Evolutionary conservation across 257 asterid genomes (phyloP).

Genomic region (Solanum virginianum): DNA sequence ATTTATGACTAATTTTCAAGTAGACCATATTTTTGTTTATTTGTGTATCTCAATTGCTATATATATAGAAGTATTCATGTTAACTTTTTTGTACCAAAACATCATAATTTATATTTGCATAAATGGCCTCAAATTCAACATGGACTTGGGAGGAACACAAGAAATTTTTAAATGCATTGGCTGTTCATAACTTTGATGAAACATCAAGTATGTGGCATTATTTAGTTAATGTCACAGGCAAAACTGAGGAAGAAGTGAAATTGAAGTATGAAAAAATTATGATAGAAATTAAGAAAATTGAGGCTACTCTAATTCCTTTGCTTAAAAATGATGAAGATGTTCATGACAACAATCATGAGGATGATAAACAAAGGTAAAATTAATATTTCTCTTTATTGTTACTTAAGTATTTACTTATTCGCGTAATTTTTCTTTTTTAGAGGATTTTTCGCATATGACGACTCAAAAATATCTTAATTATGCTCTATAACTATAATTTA

Average conservation of each 20-base stretch:
- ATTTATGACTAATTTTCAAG: background rate
- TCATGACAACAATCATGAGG: background rate
- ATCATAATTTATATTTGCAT: background rate
- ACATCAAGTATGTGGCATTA: slow-evolving; percentile 43
- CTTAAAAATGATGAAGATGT: slow-evolving; percentile 21
- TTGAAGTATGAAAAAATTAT: slow-evolving; percentile 37
- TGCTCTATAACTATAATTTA: no score
- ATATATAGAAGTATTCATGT: slow-evolving; percentile 3
- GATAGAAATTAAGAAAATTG: slow-evolving; percentile 34
- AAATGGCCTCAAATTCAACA: slow-evolving; percentile 28
- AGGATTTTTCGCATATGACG: no score
- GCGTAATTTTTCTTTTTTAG: no score
- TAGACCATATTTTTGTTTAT: background rate
- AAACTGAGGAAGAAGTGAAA: slow-evolving; percentile 55
- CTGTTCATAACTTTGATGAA: slow-evolving; percentile 19
- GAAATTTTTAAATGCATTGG: slow-evolving; percentile 48
- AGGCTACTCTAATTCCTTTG: slow-evolving; percentile 34
- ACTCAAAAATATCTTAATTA: no score
- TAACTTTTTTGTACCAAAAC: background rate
- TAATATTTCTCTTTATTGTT: background rate
- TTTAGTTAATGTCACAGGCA: slow-evolving; percentile 33
- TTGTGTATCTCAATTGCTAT: background rate
- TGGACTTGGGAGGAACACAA: slow-evolving; percentile 49
- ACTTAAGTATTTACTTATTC: background rate
- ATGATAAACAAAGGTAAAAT: background rate